These are phyloP conservation scores for Acacia crassicarpa DNA, from an alignment of 306 rosid species.

Conservation along the genomic window DNA sequence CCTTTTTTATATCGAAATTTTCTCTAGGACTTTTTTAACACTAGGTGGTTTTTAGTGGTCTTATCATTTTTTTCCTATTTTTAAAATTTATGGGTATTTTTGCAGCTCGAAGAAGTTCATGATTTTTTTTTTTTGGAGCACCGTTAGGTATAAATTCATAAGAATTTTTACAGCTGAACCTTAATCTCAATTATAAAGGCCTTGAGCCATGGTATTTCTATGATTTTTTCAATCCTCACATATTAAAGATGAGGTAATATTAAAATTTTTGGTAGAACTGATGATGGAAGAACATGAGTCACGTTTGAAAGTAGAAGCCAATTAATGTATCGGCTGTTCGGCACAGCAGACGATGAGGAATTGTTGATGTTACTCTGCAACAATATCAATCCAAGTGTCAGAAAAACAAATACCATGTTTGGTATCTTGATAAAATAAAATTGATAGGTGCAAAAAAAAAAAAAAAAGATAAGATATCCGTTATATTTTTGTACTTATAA, in stretches of 20 bases:
- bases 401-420: neutral
- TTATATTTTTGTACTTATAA: neutral
- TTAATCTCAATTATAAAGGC: neutral
- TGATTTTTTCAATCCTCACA: neutral
- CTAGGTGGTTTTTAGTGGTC: too few species aligned
- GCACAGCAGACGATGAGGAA: neutral
- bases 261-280: neutral
- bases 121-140: too few species aligned
- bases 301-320: conserved; percentile 11
- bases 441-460: too few species aligned
- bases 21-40: too few species aligned
- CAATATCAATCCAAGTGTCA: conserved; percentile 17
- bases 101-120: too few species aligned
- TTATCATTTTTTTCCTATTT: too few species aligned
- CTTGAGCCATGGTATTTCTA: too few species aligned
- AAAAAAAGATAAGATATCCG: neutral
- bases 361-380: conserved; percentile 22
- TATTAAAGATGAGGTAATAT: neutral
- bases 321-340: neutral
- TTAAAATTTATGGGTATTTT: too few species aligned
- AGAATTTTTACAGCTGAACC: too few species aligned
- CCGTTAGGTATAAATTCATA: too few species aligned
- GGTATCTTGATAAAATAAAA: neutral
- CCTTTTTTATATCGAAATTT: too few species aligned
- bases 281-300: neutral